These are phyloP conservation scores for Acacia crassicarpa DNA, from an alignment of 306 rosid species.

Conservation along the genomic window DNA sequence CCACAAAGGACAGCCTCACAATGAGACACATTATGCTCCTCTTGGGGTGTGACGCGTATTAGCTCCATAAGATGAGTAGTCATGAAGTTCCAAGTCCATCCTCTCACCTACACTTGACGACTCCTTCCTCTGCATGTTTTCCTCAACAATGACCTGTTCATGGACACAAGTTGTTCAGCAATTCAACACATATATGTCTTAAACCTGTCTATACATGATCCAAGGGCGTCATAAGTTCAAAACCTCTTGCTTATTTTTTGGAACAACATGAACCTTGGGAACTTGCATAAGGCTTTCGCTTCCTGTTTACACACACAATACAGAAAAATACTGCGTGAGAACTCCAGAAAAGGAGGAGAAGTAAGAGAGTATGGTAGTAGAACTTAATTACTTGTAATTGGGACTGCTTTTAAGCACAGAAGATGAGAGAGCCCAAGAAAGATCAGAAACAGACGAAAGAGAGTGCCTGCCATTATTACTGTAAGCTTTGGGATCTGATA, in stretches of 20 bases:
- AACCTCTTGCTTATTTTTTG: conserved; percentile 39
- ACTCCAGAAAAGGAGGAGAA: neutral
- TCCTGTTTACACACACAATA: conserved; percentile 46
- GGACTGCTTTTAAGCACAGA: conserved; percentile 61
- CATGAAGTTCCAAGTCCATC: conserved; percentile 73
- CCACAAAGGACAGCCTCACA: neutral
- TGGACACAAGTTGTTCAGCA: neutral
- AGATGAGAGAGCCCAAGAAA: conserved; percentile 57
- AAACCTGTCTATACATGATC: conserved; percentile 3
- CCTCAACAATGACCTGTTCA: conserved; percentile 44
- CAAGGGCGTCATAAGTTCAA: neutral
- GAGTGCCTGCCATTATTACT: conserved; percentile 42
- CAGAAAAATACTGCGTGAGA: neutral
- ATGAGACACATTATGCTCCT: conserved; percentile 39
- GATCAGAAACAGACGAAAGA: conserved; percentile 58
- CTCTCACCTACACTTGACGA: conserved; percentile 42
- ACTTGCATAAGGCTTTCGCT: conserved; percentile 54
- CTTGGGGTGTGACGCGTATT: conserved; percentile 90
- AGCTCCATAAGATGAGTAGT: conserved; percentile 78
- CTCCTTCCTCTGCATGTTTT: conserved; percentile 17
- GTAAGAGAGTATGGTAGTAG: neutral
- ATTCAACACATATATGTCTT: neutral
- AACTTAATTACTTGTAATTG: conserved; percentile 62
- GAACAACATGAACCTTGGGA: conserved; percentile 34
- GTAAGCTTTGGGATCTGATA: conserved; percentile 14